phyloP scores from a whole-genome alignment of 2,329 filamentous ascomycete genomes.

The Hypoxylon rubiginosum region DNA sequence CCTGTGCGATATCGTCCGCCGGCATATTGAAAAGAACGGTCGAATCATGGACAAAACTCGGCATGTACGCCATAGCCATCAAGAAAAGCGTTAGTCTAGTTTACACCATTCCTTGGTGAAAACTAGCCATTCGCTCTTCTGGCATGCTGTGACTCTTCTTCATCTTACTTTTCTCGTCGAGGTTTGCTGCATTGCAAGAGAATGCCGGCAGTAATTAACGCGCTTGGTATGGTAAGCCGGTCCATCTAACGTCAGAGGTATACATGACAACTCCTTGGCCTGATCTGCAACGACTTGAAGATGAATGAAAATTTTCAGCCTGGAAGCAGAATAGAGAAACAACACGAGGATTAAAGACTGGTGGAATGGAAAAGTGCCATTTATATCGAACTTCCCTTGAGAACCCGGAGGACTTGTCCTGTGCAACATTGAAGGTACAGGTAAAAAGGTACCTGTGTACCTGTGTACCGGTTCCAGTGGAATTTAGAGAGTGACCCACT shows the following conservation, averaged over 20 bases:
- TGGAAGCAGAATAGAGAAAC: conserved; percentile 13
- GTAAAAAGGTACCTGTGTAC: conserved; percentile 1
- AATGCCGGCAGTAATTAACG: conserved; percentile 4
- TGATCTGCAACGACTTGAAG: not conserved
- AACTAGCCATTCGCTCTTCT: conserved; percentile 20
- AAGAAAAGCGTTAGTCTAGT: conserved; percentile 34
- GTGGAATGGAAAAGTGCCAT: conserved; percentile 23
- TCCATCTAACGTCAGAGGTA: not conserved
- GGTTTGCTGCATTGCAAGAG: conserved; percentile 6
- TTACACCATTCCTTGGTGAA: conserved; percentile 17
- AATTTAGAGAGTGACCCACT: not conserved
- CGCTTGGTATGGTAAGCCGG: not conserved
- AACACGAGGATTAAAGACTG: conserved; percentile 3
- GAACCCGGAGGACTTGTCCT: conserved; percentile 42
- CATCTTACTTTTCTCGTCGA: conserved; percentile 13
- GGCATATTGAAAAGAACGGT: conserved; percentile 34
- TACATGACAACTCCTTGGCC: not conserved
- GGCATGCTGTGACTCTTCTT: conserved; percentile 17
- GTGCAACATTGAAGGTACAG: no score
- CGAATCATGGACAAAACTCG: conserved; percentile 49
- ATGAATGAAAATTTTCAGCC: conserved; percentile 7
- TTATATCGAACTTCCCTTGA: conserved; percentile 36
- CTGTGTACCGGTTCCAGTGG: conserved; percentile 1
- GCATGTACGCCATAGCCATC: conserved; percentile 44
- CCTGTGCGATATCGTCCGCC: conserved; percentile 37